Evolutionary conservation across 805 yeast genomes (phyloP), one percentile per base, ranked within the genome.

Genomic region (Komagataella phaffii): DNA sequence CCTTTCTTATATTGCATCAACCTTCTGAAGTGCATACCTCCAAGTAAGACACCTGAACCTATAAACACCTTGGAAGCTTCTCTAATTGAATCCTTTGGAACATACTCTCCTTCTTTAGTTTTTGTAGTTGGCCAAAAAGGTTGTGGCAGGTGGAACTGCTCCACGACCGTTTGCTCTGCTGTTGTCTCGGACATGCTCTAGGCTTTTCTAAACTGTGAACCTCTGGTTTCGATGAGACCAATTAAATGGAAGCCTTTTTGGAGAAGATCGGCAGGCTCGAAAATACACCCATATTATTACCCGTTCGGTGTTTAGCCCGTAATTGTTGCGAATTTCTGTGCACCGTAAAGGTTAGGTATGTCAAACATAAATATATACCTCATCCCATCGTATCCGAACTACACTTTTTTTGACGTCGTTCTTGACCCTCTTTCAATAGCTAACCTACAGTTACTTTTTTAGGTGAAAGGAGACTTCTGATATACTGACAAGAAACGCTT

Each of bases 11-110:
- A 62, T 54, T 68, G 71, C 36, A 66, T 49, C 51, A 64, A 49
- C 53, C 71, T 60, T 60, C 72, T 63, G 19, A 66, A 53, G 46
- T 68, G 70, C 65, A 63, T 64, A 52, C 69, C 72, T 18, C 65
- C 66, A 17, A 66, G 54, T 48, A 68, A 58, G 10, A 66, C 51
- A n/a, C 64, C 64, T 1, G 70, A 57, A 24, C 57, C 63, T 10
- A 61, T 44, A 6, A 59, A 54, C n/a, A 61, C 55, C 50, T 65
- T 66, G 24, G 56, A 52, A 10, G 67, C 56, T 44, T 62, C 60
- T 44, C 49, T 52, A n/a, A 66, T 49, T 12, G 71, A 64, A 55
- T 67, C 64, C 24, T 58, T 61, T 14, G 70, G 69, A 43, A 52
- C 52, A 51, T 51, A 57, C 7, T 8, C 17, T 7, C 52, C 56